Evolutionary conservation across 1,284 basidiomycete genomes (phyloP), one percentile per base, ranked within the genome.

Genomic region (Heterobasidion annosum): DNA sequence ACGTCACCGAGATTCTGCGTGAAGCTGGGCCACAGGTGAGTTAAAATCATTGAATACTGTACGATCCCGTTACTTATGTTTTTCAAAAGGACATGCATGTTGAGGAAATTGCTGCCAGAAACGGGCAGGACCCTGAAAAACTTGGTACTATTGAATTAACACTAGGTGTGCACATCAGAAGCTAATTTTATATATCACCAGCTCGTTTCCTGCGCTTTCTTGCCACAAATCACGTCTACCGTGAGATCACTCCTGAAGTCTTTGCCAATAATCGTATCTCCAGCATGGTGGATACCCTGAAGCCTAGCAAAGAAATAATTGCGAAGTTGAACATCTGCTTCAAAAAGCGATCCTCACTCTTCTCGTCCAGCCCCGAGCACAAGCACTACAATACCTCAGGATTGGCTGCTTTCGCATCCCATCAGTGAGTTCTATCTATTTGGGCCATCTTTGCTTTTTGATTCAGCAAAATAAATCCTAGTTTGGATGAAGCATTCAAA

Each of bases 1-100:
- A 72, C 54, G 67, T 71, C 10, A 57, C 63, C 4, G 71, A 73
- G 59, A 70, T 71, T 12, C 57, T 73, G 16, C 60, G 68, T 10
- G 68, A 68, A 33, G 69, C 68, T 10, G 71, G 71, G 1, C 59
- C 61, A 0, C 56, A 66, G 53, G 70, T 68, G 25, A 12, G 56
- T 56, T 33, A 0, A 13, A 6, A 3, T 42, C 12, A 15, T 34
- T 4, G 8, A 18, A 33, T 12, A 18, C 9, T 34, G 2, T 15
- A 10, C 16, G 13, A 16, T 13, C 13, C 2, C 15, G 7, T 42
- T 4, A 40, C 48, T 35, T 7, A 40, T 40, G 7, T 3, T n/a
- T 12, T 40, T 10, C 44, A 54, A 18, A n/a, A 63, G 61, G 65
- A 64, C 1, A 32, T 64, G 33, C 64, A 67, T 53, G 60, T 67